Base-by-base conservation (phyloP, 257 asterid genomes). In the Thymus quinquecostatus region DNA sequence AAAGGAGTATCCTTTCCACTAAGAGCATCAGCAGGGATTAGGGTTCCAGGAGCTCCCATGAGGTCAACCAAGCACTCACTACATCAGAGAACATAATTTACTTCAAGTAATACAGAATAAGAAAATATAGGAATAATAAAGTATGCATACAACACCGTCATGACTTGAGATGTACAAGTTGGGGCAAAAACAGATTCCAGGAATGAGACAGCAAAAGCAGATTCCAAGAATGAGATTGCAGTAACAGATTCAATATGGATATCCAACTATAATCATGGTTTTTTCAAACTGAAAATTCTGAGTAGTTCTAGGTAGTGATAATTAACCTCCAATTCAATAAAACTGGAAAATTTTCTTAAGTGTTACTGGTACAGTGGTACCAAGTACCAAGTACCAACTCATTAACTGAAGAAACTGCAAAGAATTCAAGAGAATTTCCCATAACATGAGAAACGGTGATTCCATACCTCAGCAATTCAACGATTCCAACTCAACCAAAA, bases 31-130 rank as follows among this genome's bases (percentile, higher is more conserved):
- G 94, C 94, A 41, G 99, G 99, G 74, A 95, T 85, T 71, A 92
- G 89, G n/a, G 96, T 84, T 70, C 99, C 99, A 40, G 99, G 99
- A 65, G 92, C 97, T 79, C 98, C 99, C 99, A 95, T 95, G 79
- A 95, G 99, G 84, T 95, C 99, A 81, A 95, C 98, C 85, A 95
- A 83, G 80, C 83, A 95, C 85, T 95, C 99, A 28, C 99, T 95
- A 91, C 79, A 81, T 55, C 75, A 82, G 80, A 77, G 72, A 62
- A 80, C 83, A 68, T 74, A 47, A 81, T 58, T 68, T 51, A 51
- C 69, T 68, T 54, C 73, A 82, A 79, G 82, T 41, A 61, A 77
- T 67, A 74, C 74, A 54, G 14, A 61, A 51, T 47, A 71, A 4
- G 62, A 30, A 64, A 63, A 40, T 49, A 45, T 30, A 58, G 53